Evolutionary conservation across 441 rosid species (phyloP).

Genomic region (Adansonia gregorii): DNA sequence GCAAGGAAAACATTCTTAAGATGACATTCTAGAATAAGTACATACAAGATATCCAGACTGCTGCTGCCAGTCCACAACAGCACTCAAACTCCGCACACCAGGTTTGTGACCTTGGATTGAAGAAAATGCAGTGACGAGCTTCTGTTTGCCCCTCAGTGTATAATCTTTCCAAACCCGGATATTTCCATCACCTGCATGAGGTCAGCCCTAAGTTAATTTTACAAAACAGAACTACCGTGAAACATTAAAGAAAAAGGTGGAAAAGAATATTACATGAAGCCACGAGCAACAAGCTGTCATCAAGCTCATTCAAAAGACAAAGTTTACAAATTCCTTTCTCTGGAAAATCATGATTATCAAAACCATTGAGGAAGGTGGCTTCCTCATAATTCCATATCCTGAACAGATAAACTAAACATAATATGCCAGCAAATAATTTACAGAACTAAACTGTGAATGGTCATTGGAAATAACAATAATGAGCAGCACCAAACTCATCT

Average conservation of each 20-base stretch:
- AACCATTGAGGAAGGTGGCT: slow-evolving; percentile 65
- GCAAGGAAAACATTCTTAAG: slow-evolving; percentile 6
- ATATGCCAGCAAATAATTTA: slow-evolving; percentile 15
- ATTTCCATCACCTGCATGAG: slow-evolving; percentile 79
- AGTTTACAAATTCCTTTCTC: slow-evolving; percentile 96
- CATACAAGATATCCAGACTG: slow-evolving; percentile 95
- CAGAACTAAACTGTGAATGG: slow-evolving; percentile 1
- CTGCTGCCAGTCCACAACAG: slow-evolving; percentile 99
- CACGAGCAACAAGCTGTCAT: slow-evolving; percentile 88
- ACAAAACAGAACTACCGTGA: slow-evolving; percentile 21
- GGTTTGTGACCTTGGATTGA: slow-evolving; percentile 91
- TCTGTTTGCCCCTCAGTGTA: slow-evolving; percentile 71
- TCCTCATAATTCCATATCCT: slow-evolving; percentile 93
- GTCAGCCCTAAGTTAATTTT: slow-evolving; percentile 23
- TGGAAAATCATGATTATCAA: slow-evolving; percentile 86
- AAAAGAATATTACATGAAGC: slow-evolving; percentile 71
- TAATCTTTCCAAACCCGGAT: slow-evolving; percentile 96
- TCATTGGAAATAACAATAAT: background rate
- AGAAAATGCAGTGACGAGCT: slow-evolving; percentile 93
- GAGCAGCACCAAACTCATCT: background rate
- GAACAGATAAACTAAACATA: slow-evolving; percentile 33
- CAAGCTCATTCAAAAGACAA: slow-evolving; percentile 94
- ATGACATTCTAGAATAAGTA: slow-evolving; percentile 28
- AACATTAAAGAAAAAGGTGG: slow-evolving; percentile 29
- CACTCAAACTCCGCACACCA: slow-evolving; percentile 75